phyloP scores from a whole-genome alignment of 257 asterid species.

The Knoxia roxburghii region DNA sequence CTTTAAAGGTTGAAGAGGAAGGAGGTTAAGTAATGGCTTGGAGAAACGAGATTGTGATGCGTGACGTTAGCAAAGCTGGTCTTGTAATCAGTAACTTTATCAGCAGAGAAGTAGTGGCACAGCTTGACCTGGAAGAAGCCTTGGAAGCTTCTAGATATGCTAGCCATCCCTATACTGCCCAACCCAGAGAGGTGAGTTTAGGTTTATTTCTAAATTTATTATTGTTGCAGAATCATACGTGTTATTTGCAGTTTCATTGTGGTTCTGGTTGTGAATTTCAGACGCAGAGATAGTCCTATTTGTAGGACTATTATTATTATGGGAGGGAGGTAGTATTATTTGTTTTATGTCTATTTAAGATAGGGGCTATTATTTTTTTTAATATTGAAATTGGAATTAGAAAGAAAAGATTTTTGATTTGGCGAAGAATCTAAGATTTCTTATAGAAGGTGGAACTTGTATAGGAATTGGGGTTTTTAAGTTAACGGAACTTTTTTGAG shows the following conservation, averaged over 20 bases:
- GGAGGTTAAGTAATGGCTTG: slow-evolving; percentile 31
- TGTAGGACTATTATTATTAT: too few relatives aligned
- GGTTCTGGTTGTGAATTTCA: not conserved
- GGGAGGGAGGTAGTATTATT: not conserved
- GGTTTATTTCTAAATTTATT: not conserved
- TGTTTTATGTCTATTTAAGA: not conserved
- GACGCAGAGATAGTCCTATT: not conserved
- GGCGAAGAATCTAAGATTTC: slow-evolving; percentile 1
- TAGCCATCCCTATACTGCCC: slow-evolving; percentile 86
- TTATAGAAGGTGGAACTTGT: not conserved
- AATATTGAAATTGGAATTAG: not conserved
- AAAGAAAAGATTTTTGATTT: not conserved
- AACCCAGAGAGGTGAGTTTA: slow-evolving; percentile 79
- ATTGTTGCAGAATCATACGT: not conserved
- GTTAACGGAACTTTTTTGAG: not conserved
- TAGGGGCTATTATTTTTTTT: not conserved
- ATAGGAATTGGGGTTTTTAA: not conserved
- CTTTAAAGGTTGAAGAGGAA: not conserved
- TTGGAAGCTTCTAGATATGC: slow-evolving; percentile 93
- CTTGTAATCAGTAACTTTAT: slow-evolving; percentile 73
- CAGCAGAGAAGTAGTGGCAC: slow-evolving; percentile 62
- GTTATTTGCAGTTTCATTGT: not conserved
- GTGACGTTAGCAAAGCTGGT: slow-evolving; percentile 92
- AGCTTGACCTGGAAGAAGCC: slow-evolving; percentile 84
- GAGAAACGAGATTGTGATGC: slow-evolving; percentile 76